These are phyloP conservation scores for Nakaseomyces glabratus DNA, from an alignment of 1,139 yeast genomes.

Conservation along the genomic window DNA sequence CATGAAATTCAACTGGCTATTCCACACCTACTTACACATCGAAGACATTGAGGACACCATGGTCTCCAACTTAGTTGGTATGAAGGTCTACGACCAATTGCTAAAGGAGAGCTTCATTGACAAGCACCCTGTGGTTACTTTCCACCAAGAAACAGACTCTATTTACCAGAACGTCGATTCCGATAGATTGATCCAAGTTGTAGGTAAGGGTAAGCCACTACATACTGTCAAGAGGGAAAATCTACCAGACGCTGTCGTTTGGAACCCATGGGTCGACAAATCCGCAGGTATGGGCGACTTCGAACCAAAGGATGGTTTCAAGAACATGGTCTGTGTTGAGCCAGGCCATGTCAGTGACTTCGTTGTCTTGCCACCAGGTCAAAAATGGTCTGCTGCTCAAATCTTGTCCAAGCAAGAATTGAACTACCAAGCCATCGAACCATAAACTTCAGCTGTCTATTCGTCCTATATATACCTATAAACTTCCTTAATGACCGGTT, in stretches of 20 bases:
- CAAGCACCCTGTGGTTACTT: constrained; percentile 61
- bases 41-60: constrained; percentile 69
- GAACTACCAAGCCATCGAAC: constrained; percentile 31
- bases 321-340: constrained; percentile 86
- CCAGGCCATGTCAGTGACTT: constrained; percentile 80
- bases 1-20: constrained; percentile 86
- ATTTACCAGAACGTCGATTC: constrained; percentile 58
- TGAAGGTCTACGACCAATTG: constrained; percentile 66
- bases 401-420: constrained; percentile 35
- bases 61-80: constrained; percentile 69
- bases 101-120: constrained; percentile 54
- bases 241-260: constrained; percentile 83
- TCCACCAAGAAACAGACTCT: constrained; percentile 75
- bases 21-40: constrained; percentile 81
- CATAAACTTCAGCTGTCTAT: too few species aligned
- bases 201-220: constrained; percentile 59
- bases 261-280: constrained; percentile 95
- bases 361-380: constrained; percentile 53
- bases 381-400: constrained; percentile 65
- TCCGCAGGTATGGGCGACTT: constrained; percentile 79
- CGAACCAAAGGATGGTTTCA: constrained; percentile 73
- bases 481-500: too few species aligned
- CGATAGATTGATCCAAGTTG: constrained; percentile 51
- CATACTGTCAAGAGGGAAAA: constrained; percentile 57
- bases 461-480: too few species aligned